These are phyloP conservation scores for Solanum chacoense DNA, from an alignment of 305 asterid genomes.

Conservation along the genomic window DNA sequence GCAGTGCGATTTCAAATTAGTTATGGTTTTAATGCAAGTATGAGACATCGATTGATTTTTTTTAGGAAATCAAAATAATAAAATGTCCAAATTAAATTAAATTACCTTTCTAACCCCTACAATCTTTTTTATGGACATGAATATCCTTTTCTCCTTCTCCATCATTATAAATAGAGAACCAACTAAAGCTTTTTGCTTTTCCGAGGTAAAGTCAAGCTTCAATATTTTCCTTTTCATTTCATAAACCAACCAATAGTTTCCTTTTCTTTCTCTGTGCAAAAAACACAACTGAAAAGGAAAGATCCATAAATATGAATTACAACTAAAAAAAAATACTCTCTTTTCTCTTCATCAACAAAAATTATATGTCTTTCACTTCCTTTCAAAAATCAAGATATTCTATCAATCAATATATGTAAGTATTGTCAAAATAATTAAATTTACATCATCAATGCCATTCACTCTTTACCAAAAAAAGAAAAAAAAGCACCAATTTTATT, in stretches of 20 bases:
- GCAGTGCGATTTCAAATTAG: background rate
- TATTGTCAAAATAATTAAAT: background rate
- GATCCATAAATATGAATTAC: background rate
- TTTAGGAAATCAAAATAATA: background rate
- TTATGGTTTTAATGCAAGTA: background rate
- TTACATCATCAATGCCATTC: slow-evolving; percentile 13
- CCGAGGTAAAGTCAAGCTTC: slow-evolving; percentile 24
- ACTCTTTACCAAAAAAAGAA: background rate
- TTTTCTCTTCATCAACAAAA: background rate
- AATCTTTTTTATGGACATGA: background rate
- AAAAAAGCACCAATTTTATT: background rate
- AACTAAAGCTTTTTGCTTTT: slow-evolving; percentile 22
- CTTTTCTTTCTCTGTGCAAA: background rate
- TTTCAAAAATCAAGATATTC: background rate
- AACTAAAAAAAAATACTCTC: background rate
- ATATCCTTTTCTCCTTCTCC: background rate
- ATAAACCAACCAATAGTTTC: slow-evolving; percentile 13
- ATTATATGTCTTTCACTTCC: background rate
- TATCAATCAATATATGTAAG: slow-evolving; percentile 28
- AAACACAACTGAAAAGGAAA: slow-evolving; percentile 7
- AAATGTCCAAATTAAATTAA: background rate
- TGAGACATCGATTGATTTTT: background rate
- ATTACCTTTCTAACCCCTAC: background rate
- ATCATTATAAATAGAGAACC: slow-evolving; percentile 14
- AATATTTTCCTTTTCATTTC: background rate